phyloP scores from a whole-genome alignment of 2,329 filamentous ascomycete species.

The Claviceps humidiphila region DNA sequence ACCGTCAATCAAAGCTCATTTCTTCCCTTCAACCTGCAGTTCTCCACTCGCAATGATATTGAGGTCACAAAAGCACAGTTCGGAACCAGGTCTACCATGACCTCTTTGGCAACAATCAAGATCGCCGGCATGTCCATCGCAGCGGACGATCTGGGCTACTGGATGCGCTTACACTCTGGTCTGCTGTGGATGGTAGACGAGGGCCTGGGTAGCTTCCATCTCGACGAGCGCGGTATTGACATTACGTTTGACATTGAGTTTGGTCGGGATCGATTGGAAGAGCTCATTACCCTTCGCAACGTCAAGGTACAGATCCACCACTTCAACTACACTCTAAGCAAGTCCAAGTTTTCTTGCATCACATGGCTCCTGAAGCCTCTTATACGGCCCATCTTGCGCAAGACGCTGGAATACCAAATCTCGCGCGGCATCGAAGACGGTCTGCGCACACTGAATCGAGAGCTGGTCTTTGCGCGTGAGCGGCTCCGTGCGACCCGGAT shows the following conservation, averaged over 20 bases:
- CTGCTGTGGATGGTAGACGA: constrained; percentile 65
- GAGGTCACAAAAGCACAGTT: constrained; percentile 65
- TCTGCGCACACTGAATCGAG: constrained; percentile 65
- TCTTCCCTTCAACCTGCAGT: constrained; percentile 67
- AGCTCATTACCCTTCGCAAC: constrained; percentile 62
- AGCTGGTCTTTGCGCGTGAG: constrained; percentile 77
- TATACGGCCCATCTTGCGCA: constrained; percentile 66
- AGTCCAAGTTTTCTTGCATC: constrained; percentile 63
- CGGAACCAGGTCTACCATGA: constrained; percentile 48
- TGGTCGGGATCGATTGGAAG: constrained; percentile 62
- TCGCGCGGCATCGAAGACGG: constrained; percentile 56
- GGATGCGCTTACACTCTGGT: constrained; percentile 67
- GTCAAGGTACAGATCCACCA: constrained; percentile 79
- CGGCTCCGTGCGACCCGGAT: constrained; percentile 75
- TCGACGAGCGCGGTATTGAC: constrained; percentile 81
- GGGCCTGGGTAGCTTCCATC: constrained; percentile 71
- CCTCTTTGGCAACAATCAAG: constrained; percentile 63
- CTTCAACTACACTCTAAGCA: constrained; percentile 62
- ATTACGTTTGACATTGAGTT: constrained; percentile 77
- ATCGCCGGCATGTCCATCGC: constrained; percentile 72
- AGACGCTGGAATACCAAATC: constrained; percentile 66
- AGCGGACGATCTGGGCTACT: constrained; percentile 81
- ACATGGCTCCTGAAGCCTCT: constrained; percentile 78
- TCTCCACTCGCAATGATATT: constrained; percentile 76
- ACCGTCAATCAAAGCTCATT: constrained; percentile 82